These are phyloP conservation scores for Extremus antarcticus DNA, from an alignment of 495 filamentous ascomycete genomes.

Conservation along the genomic window DNA sequence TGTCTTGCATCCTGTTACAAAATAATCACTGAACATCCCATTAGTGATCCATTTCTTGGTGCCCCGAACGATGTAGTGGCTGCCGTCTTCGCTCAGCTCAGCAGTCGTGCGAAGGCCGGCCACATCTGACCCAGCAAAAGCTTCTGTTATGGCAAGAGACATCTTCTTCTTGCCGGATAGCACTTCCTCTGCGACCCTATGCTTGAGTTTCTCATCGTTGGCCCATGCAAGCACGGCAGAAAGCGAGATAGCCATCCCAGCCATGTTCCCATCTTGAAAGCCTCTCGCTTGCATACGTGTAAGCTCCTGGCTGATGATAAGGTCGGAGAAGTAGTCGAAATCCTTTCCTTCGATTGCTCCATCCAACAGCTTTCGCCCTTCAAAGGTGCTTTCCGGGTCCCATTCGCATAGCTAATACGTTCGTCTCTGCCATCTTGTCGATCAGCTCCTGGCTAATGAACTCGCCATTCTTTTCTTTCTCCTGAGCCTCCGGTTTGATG, in stretches of 20 bases:
- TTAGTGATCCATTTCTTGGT: slow-evolving; percentile 96
- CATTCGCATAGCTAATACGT: slow-evolving; percentile 70
- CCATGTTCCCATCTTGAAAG: slow-evolving; percentile 51
- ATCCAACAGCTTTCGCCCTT: slow-evolving; percentile 54
- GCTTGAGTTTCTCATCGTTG: slow-evolving; percentile 52
- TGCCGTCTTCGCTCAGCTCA: slow-evolving; percentile 68
- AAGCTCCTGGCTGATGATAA: slow-evolving; percentile 66
- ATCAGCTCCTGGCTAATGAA: slow-evolving; percentile 69
- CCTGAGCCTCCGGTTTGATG: slow-evolving; percentile 62
- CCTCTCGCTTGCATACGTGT: slow-evolving; percentile 56
- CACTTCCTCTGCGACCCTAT: slow-evolving; percentile 57
- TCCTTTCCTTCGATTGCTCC: slow-evolving; percentile 67
- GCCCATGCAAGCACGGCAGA: slow-evolving; percentile 75
- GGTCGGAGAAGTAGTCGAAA: slow-evolving; percentile 80
- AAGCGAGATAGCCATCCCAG: slow-evolving; percentile 74
- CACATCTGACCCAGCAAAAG: slow-evolving; percentile 81
- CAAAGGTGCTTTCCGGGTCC: slow-evolving; percentile 76
- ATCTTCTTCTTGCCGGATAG: slow-evolving; percentile 78
- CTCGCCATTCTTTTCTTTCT: slow-evolving; percentile 65
- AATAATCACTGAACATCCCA: slow-evolving; percentile 73
- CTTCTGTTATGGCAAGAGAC: slow-evolving; percentile 78
- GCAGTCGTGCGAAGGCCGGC: slow-evolving; percentile 74
- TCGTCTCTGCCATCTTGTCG: slow-evolving; percentile 60
- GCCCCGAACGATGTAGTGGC: slow-evolving; percentile 76
- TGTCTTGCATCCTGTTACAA: slow-evolving; percentile 68